A percentile compares a stretch with the other conserved stretches of the same genome.
phyloP scores from a whole-genome alignment of 75 land plant genomes.

The Cunninghamia lanceolata region DNA sequence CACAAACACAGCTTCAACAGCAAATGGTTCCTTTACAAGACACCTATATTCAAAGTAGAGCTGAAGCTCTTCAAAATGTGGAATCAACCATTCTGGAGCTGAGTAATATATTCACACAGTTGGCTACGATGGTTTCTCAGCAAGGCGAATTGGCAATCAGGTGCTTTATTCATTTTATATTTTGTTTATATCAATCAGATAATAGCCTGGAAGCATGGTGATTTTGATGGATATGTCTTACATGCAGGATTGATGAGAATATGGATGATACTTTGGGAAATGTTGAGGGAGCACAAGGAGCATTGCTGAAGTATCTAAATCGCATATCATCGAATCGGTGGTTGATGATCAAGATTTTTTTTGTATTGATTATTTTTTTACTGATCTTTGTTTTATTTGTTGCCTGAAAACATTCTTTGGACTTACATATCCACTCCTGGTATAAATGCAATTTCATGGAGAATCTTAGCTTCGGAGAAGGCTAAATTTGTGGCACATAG shows the following conservation, averaged over 20 bases:
- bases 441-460: not conserved
- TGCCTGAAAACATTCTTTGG: constrained; percentile 29
- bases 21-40: constrained; percentile 87
- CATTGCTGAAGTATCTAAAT: constrained; percentile 78
- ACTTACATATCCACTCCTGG: not conserved
- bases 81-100: constrained; percentile 94
- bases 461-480: constrained; percentile 4
- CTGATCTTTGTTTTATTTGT: constrained; percentile 84
- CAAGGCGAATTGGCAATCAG: constrained; percentile 98
- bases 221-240: not conserved
- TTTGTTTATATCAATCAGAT: not conserved
- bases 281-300: constrained; percentile 93
- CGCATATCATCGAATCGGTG: constrained; percentile 94
- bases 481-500: not conserved
- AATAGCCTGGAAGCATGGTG: not conserved
- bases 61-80: constrained; percentile 98
- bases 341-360: constrained; percentile 93
- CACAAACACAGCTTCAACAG: constrained; percentile 64
- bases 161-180: constrained; percentile 27
- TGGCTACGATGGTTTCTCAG: constrained; percentile 96
- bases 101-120: constrained; percentile 84
- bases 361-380: constrained; percentile 85
- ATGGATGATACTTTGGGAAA: constrained; percentile 91
- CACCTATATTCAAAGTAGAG: constrained; percentile 93
- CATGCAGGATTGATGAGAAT: constrained; percentile 90